Percentiles rank a stretch among this genome's conserved stretches.
phyloP scores from a whole-genome alignment of 768 basidiomycete species.

The Myochromella boudieri region DNA sequence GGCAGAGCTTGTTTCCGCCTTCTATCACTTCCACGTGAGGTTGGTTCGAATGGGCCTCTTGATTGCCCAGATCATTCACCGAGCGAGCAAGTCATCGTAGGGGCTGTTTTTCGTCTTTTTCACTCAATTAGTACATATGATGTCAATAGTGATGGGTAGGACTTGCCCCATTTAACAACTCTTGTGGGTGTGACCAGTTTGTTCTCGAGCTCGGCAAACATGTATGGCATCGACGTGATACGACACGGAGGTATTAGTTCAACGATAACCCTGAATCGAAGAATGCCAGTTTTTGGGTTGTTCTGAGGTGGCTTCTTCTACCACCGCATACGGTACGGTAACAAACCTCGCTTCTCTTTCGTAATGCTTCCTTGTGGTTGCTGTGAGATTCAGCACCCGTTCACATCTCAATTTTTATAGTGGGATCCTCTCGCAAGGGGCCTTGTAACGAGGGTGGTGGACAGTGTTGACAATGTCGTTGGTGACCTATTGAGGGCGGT shows the following conservation, averaged over 20 bases:
- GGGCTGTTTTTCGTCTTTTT: too few species aligned
- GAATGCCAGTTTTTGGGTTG: slow-evolving; percentile 14
- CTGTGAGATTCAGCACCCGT: slow-evolving; percentile 1
- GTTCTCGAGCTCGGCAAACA: too few species aligned
- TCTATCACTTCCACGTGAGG: too few species aligned
- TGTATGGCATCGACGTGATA: not conserved
- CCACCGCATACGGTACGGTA: slow-evolving; percentile 13
- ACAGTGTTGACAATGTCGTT: not conserved
- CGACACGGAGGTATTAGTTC: slow-evolving; percentile 5
- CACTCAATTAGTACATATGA: not conserved
- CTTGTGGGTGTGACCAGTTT: not conserved
- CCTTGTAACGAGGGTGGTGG: not conserved
- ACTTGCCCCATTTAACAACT: slow-evolving; percentile 1
- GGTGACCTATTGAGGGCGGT: slow-evolving; percentile 4
- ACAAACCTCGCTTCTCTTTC: slow-evolving; percentile 14
- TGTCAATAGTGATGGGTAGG: not conserved
- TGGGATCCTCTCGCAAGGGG: not conserved
- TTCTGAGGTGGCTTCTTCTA: slow-evolving; percentile 3
- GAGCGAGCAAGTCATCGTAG: too few species aligned
- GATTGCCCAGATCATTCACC: too few species aligned
- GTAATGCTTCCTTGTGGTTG: slow-evolving; percentile 9
- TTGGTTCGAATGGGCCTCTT: too few species aligned
- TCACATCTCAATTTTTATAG: too few species aligned
- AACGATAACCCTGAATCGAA: slow-evolving; percentile 15
- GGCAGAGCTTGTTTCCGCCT: too few species aligned